Evolutionary conservation across 768 basidiomycete genomes (phyloP).

Genomic region (Boletus sp.): DNA sequence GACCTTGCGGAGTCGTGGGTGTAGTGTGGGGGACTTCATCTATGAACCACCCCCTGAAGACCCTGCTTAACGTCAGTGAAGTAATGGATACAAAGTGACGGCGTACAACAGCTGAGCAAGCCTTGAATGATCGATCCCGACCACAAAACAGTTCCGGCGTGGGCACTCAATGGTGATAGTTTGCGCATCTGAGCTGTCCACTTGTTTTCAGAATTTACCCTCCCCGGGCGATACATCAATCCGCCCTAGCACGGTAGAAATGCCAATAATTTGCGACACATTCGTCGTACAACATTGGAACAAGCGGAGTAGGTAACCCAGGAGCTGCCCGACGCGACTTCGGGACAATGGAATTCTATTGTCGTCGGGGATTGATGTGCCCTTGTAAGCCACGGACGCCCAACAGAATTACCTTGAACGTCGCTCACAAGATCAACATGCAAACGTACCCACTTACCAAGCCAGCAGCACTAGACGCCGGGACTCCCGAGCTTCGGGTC

Average conservation of each 20-base stretch:
- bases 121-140: neutral
- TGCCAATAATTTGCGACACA: neutral
- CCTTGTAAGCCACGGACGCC: neutral
- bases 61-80: neutral
- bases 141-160: neutral
- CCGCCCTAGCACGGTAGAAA: neutral
- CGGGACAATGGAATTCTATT: neutral
- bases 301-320: neutral
- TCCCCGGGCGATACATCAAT: neutral
- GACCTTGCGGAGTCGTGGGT: neutral
- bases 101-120: neutral
- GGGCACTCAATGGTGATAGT: neutral
- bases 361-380: neutral
- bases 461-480: neutral
- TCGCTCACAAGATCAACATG: constrained; percentile 14
- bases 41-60: neutral
- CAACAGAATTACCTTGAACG: neutral
- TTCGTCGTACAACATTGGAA: neutral
- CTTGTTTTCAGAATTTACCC: no score
- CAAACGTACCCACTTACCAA: neutral
- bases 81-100: neutral
- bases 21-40: neutral
- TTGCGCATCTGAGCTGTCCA: neutral
- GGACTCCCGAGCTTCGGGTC: neutral
- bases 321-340: neutral